These are phyloP conservation scores for Sporothrix variecibatus DNA, from an alignment of 2,329 filamentous ascomycete species.

Conservation along the genomic window DNA sequence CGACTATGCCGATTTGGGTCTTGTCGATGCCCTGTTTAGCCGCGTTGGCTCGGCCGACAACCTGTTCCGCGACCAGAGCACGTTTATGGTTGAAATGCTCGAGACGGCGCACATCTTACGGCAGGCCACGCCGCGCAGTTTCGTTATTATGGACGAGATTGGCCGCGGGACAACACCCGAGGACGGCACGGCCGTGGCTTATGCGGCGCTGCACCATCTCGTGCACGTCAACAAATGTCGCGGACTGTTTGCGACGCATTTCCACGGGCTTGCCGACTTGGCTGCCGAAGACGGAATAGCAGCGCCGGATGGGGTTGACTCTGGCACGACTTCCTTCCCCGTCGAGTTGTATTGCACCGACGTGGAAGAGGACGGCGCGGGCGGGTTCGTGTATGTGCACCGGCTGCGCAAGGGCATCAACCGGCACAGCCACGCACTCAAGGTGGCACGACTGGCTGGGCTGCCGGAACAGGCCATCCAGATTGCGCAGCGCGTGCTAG, in stretches of 20 bases:
- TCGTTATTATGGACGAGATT: constrained; percentile 98
- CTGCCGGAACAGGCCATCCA: constrained; percentile 71
- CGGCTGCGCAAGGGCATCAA: constrained; percentile 80
- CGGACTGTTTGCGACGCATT: constrained; percentile 92
- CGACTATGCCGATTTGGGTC: constrained; percentile 77
- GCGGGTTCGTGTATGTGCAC: constrained; percentile 85
- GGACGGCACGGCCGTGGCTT: constrained; percentile 87
- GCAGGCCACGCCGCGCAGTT: constrained; percentile 77
- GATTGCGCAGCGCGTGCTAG: constrained; percentile 64
- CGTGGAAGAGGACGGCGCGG: constrained; percentile 69
- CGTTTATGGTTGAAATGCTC: constrained; percentile 99
- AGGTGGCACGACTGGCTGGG: constrained; percentile 87
- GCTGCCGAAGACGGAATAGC: constrained; percentile 56
- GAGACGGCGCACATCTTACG: constrained; percentile 91
- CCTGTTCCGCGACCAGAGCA: constrained; percentile 91
- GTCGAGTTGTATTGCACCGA: constrained; percentile 87
- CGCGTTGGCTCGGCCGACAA: constrained; percentile 93
- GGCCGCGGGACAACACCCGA: constrained; percentile 91
- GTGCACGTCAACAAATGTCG: constrained; percentile 75
- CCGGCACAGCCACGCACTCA: constrained; percentile 83
- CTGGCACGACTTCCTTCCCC: constrained; percentile 36
- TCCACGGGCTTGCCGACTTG: constrained; percentile 81
- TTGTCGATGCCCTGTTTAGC: constrained; percentile 96
- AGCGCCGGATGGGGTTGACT: constrained; percentile 32
- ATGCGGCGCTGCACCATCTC: constrained; percentile 82